Evolutionary conservation across 1,284 basidiomycete genomes (phyloP).

Genomic region (Ustanciosporium gigantosporum): DNA sequence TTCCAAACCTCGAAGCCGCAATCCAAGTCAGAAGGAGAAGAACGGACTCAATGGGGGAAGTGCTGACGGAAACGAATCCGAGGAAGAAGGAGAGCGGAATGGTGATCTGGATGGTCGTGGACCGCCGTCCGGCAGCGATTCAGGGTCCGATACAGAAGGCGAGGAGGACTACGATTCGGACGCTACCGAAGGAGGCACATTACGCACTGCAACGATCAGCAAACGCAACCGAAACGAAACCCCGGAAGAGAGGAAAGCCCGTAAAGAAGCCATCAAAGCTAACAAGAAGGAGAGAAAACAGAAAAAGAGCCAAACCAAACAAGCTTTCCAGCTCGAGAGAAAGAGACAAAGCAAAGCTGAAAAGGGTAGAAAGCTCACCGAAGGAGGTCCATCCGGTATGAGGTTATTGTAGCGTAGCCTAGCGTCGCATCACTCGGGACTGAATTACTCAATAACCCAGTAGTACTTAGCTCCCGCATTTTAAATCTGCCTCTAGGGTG

Average conservation of each 20-base stretch:
- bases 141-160: constrained; percentile 29
- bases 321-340: constrained; percentile 43
- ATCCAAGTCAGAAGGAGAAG: too few species aligned
- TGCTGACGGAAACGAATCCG: neutral
- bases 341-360: constrained; percentile 47
- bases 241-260: constrained; percentile 80
- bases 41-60: too few species aligned
- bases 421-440: too few species aligned
- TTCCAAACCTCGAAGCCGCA: constrained; percentile 28
- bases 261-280: constrained; percentile 84
- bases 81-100: neutral
- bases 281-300: constrained; percentile 47
- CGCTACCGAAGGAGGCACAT: constrained; percentile 23
- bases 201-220: constrained; percentile 13
- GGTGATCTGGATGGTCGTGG: constrained; percentile 20
- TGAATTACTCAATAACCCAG: too few species aligned
- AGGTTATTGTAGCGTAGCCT: constrained; percentile 19
- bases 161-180: constrained; percentile 29
- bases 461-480: too few species aligned
- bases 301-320: constrained; percentile 45
- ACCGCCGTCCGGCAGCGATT: constrained; percentile 13
- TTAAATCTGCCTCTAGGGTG: too few species aligned
- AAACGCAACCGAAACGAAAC: constrained; percentile 67
- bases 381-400: constrained; percentile 34
- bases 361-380: constrained; percentile 35